phyloP scores from a whole-genome alignment of 257 asterid genomes.

The Plectranthus barbatus region DNA sequence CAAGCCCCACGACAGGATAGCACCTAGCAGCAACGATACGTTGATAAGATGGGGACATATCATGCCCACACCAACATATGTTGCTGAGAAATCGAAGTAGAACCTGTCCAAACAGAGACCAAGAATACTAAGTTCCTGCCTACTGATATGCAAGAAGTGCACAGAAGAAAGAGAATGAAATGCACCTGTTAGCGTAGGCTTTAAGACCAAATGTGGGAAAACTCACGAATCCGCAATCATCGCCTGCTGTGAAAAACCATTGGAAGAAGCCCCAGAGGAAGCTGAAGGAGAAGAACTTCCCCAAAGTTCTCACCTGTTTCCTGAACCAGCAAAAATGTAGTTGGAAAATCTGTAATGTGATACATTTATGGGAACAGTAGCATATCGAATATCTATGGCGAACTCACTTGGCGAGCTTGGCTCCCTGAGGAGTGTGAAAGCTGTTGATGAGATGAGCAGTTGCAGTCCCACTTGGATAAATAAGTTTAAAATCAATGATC shows the following conservation, averaged over 20 bases:
- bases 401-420: slow-evolving; percentile 87
- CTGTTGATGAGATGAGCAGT: slow-evolving; percentile 93
- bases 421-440: slow-evolving; percentile 93
- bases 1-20: slow-evolving; percentile 90
- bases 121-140: background rate
- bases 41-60: slow-evolving; percentile 86
- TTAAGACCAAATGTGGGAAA: slow-evolving; percentile 90
- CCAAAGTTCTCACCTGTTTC: slow-evolving; percentile 79
- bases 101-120: slow-evolving; percentile 54
- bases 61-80: slow-evolving; percentile 97
- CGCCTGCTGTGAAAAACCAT: slow-evolving; percentile 92
- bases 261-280: slow-evolving; percentile 96
- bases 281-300: slow-evolving; percentile 88
- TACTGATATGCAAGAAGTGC: background rate
- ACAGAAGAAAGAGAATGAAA: background rate
- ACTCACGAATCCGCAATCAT: slow-evolving; percentile 62
- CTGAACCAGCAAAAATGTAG: slow-evolving; percentile 27
- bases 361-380: background rate
- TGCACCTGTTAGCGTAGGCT: slow-evolving; percentile 64
- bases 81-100: slow-evolving; percentile 87
- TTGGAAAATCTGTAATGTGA: background rate
- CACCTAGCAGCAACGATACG: slow-evolving; percentile 77
- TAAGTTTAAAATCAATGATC: slow-evolving; percentile 84
- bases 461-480: slow-evolving; percentile 96
- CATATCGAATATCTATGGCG: background rate